A percentile compares a stretch with the other conserved stretches of the same genome.
phyloP scores from a whole-genome alignment of 768 basidiomycete species.

The Psilocybe cubensis region DNA sequence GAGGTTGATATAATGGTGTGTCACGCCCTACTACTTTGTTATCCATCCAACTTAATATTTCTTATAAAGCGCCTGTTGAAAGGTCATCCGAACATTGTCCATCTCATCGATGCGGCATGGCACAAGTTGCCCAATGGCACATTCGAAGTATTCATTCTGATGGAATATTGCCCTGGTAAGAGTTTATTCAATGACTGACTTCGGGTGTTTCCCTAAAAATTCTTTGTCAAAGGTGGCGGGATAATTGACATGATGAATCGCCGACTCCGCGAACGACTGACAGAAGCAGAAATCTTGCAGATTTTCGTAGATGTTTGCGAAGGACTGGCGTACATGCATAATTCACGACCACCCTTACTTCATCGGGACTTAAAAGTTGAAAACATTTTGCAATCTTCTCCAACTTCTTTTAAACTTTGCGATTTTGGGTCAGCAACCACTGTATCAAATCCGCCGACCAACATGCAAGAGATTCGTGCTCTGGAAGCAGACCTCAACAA shows the following conservation, averaged over 20 bases:
- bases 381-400: slow-evolving; percentile 90
- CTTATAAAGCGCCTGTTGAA: slow-evolving; percentile 79
- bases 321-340: slow-evolving; percentile 96
- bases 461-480: slow-evolving; percentile 81
- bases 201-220: slow-evolving; percentile 8
- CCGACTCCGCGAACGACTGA: slow-evolving; percentile 89
- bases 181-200: slow-evolving; percentile 4
- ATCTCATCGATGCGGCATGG: slow-evolving; percentile 95
- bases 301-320: slow-evolving; percentile 99
- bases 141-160: slow-evolving; percentile 97
- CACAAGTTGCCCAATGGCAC: slow-evolving; percentile 80
- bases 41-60: slow-evolving; percentile 11
- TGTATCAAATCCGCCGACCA: slow-evolving; percentile 75
- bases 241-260: slow-evolving; percentile 99
- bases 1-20: slow-evolving; percentile 99
- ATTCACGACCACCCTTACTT: slow-evolving; percentile 84
- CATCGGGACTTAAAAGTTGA: slow-evolving; percentile 99
- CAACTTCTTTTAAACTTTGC: slow-evolving; percentile 90
- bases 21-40: slow-evolving; percentile 3
- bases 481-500: slow-evolving; percentile 91
- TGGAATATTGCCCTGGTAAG: slow-evolving; percentile 95
- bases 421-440: slow-evolving; percentile 95
- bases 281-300: slow-evolving; percentile 94
- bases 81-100: slow-evolving; percentile 94
- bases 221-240: slow-evolving; percentile 73